phyloP scores from a whole-genome alignment of 2,329 filamentous ascomycete genomes.

The Fusarium camptoceras region DNA sequence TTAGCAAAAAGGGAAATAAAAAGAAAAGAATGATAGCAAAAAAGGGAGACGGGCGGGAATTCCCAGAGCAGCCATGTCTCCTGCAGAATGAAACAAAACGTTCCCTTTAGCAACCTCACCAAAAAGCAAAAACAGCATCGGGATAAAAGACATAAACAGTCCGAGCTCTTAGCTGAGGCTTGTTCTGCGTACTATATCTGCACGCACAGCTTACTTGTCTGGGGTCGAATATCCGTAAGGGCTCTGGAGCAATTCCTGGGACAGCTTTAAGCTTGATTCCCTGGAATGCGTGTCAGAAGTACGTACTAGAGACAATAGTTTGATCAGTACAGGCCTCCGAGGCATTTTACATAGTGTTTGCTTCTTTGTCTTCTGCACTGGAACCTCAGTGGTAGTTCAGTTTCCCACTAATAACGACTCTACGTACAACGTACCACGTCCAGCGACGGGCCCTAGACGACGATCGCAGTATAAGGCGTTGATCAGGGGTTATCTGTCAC shows the following conservation, averaged over 20 bases:
- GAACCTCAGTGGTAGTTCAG: background rate
- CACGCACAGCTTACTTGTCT: constrained; percentile 5
- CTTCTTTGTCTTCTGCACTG: background rate
- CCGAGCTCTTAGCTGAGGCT: constrained; percentile 30
- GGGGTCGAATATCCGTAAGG: constrained; percentile 16
- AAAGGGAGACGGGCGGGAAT: constrained; percentile 24
- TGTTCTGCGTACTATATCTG: constrained; percentile 15
- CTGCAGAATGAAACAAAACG: constrained; percentile 32
- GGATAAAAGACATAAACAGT: constrained; percentile 10
- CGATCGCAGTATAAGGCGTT: constrained; percentile 34
- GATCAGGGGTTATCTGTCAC: constrained; percentile 33
- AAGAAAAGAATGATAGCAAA: constrained; percentile 1
- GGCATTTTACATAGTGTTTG: background rate
- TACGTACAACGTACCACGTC: background rate
- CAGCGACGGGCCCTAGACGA: constrained; percentile 32
- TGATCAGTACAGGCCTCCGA: background rate
- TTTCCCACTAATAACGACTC: background rate
- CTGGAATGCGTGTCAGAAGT: background rate
- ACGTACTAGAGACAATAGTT: background rate
- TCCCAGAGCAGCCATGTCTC: constrained; percentile 26
- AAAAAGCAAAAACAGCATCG: constrained; percentile 24
- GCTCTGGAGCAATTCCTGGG: background rate
- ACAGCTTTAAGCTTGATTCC: background rate
- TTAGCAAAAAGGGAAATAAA: background rate
- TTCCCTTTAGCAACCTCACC: constrained; percentile 20